Conservation (phyloP, 225 moss, liverwort and hornwort genomes). For the Bryoerythrophyllum caledonicum region DNA sequence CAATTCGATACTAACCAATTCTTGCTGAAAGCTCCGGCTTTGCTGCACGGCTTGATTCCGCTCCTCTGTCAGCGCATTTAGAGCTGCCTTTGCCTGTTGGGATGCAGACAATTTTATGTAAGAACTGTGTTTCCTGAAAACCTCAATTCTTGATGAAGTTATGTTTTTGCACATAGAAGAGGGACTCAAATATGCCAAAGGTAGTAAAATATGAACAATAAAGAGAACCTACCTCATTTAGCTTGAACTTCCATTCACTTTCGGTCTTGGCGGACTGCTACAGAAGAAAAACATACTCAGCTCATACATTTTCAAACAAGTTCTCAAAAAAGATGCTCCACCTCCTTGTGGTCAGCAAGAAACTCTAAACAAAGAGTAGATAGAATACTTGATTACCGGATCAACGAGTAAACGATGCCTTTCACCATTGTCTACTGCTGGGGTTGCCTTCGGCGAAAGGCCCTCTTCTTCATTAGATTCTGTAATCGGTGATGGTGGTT, state of each 20-base stretch:
- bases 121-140: neutral
- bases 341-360: neutral
- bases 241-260: slow-evolving; percentile 82
- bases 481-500: slow-evolving; percentile 93
- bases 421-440: slow-evolving; percentile 67
- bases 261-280: slow-evolving; percentile 69
- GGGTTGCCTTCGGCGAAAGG: slow-evolving; percentile 52
- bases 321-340: neutral
- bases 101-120: neutral
- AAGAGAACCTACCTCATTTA: slow-evolving; percentile 70
- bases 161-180: neutral
- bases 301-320: neutral
- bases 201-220: neutral
- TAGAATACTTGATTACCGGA: slow-evolving; percentile 38
- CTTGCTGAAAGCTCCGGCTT: slow-evolving; percentile 72
- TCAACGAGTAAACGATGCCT: slow-evolving; percentile 53
- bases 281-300: slow-evolving; percentile 10
- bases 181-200: neutral
- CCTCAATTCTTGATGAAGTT: too few species aligned
- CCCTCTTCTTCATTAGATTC: slow-evolving; percentile 91
- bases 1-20: slow-evolving; percentile 54
- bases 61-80: slow-evolving; percentile 67
- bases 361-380: neutral
- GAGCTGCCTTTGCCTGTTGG: slow-evolving; percentile 67
- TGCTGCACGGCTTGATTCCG: slow-evolving; percentile 78